Percentiles rank a stretch among this genome's conserved stretches.
Evolutionary conservation across 176 grass and related monocot species (phyloP).

Genomic region (Zizania latifolia): DNA sequence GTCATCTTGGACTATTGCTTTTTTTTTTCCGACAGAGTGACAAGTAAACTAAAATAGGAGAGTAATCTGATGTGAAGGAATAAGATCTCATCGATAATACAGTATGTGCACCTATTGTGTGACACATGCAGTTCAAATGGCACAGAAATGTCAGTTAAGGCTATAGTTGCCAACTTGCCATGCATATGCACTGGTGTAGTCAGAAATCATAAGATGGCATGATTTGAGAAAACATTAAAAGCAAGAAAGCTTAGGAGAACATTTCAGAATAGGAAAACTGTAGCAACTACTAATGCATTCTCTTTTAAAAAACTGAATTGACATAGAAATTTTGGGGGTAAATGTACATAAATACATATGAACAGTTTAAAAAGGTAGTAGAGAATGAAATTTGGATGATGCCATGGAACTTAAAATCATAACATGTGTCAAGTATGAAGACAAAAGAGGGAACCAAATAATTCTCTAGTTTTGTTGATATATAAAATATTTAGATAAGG

Average conservation of each 20-base stretch:
- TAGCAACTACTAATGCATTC: neutral
- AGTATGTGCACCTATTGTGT: neutral
- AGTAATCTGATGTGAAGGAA: neutral
- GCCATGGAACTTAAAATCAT: neutral
- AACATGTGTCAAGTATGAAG: neutral
- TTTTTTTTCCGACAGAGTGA: neutral
- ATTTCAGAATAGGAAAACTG: neutral
- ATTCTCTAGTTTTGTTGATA: neutral
- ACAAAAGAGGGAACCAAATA: neutral
- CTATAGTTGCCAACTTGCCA: neutral
- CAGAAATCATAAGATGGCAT: too few species aligned
- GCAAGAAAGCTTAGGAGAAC: neutral
- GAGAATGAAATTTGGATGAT: neutral
- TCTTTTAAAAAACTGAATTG: neutral
- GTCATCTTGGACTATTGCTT: neutral
- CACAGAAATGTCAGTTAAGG: neutral
- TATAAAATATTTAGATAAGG: neutral
- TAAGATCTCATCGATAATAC: neutral
- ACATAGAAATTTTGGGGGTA: neutral
- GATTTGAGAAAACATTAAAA: neutral
- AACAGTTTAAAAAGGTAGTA: neutral
- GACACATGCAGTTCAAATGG: neutral
- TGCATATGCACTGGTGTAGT: too few species aligned
- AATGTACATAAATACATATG: neutral
- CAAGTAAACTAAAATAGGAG: neutral